Conservation (phyloP, 768 basidiomycete genomes). For the Auricularia sp. region DNA sequence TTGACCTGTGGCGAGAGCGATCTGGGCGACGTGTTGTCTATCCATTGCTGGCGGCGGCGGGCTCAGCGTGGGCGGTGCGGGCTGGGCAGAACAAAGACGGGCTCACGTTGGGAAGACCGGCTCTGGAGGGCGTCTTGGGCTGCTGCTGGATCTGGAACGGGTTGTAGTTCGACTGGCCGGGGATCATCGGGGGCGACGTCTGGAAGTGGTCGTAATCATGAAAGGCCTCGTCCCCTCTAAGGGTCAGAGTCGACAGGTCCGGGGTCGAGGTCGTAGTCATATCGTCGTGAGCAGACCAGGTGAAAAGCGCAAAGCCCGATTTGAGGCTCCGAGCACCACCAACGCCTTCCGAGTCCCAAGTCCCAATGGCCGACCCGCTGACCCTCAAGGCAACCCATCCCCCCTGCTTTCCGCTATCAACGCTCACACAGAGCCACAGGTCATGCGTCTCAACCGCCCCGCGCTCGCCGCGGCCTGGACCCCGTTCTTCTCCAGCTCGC, state of each 20-base stretch:
- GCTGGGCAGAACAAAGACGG: not conserved
- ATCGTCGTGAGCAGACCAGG: not conserved
- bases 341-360: not conserved
- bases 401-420: not conserved
- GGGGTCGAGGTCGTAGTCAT: constrained; percentile 35
- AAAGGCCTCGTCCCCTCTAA: constrained; percentile 79
- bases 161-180: constrained; percentile 37
- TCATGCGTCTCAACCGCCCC: constrained; percentile 42
- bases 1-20: constrained; percentile 70
- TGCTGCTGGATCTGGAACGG: constrained; percentile 58
- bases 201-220: constrained; percentile 76
- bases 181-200: constrained; percentile 47
- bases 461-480: constrained; percentile 69
- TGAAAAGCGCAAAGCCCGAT: not conserved
- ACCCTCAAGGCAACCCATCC: not conserved
- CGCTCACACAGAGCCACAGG: not conserved
- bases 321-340: not conserved
- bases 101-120: constrained; percentile 63
- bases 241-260: constrained; percentile 68
- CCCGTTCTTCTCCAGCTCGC: constrained; percentile 77
- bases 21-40: constrained; percentile 73
- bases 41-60: constrained; percentile 59
- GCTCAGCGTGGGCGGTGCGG: not conserved
- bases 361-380: not conserved
- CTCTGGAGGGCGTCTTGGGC: constrained; percentile 57